These are phyloP conservation scores for Casaregolazyma lundiana DNA, from an alignment of 1,139 yeast species.

Conservation along the genomic window DNA sequence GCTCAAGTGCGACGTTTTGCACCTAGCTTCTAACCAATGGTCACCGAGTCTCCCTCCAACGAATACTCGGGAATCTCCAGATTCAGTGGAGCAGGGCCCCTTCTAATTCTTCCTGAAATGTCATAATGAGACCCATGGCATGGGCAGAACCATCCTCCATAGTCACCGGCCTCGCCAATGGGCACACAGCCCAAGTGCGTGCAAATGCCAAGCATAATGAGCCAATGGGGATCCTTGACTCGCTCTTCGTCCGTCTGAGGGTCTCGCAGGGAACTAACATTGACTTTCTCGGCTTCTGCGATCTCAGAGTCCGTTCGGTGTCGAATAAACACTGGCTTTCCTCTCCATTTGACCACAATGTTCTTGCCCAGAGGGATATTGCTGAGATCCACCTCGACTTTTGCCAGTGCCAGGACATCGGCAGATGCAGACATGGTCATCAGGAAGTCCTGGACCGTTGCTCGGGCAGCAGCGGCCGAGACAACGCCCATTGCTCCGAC, in stretches of 20 bases:
- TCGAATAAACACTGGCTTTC: conserved; percentile 99
- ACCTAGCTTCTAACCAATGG: conserved; percentile 51
- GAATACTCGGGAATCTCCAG: conserved; percentile 93
- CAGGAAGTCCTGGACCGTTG: conserved; percentile 94
- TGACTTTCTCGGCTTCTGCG: conserved; percentile 85
- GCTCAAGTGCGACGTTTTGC: too few species aligned
- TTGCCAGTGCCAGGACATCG: conserved; percentile 98
- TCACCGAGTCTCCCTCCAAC: conserved; percentile 70
- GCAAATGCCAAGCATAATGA: conserved; percentile 98
- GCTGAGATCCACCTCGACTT: conserved; percentile 92
- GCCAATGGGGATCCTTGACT: conserved; percentile 97
- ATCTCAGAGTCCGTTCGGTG: conserved; percentile 95
- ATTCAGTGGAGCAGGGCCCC: conserved; percentile 99
- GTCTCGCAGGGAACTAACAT: conserved; percentile 75
- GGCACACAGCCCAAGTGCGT: conserved; percentile 99
- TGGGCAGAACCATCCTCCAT: conserved; percentile 99
- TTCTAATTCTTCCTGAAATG: conserved; percentile 99
- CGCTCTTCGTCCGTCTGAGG: conserved; percentile 92
- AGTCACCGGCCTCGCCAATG: conserved; percentile 99
- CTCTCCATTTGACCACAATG: conserved; percentile 98
- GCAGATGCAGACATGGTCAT: conserved; percentile 96
- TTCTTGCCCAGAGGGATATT: conserved; percentile 98
- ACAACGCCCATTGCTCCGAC: conserved; percentile 94
- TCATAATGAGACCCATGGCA: conserved; percentile 99
- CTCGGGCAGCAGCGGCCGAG: conserved; percentile 95